Evolutionary conservation across 768 basidiomycete species (phyloP).

Genomic region (Kwoniella sp.): DNA sequence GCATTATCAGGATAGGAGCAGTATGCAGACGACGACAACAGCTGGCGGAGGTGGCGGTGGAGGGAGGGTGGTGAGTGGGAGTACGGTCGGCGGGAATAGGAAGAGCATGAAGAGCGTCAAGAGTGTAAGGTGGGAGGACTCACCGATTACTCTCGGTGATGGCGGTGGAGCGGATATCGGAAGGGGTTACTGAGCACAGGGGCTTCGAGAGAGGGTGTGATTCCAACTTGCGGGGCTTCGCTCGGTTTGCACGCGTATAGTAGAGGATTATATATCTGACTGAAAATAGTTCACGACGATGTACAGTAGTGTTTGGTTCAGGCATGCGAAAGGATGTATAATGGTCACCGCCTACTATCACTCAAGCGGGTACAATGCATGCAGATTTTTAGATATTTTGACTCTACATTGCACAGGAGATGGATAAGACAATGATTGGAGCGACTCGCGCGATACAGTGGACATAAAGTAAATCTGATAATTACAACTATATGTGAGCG

Average conservation of each 20-base stretch:
- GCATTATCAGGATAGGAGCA: background rate
- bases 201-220: too few species aligned
- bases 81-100: slow-evolving; percentile 16
- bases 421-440: background rate
- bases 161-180: background rate
- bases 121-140: slow-evolving; percentile 36
- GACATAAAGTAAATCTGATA: too few species aligned
- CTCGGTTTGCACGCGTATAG: too few species aligned
- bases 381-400: too few species aligned
- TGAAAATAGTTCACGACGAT: too few species aligned
- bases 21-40: slow-evolving; percentile 1
- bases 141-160: slow-evolving; percentile 3
- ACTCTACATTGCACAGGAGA: background rate
- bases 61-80: slow-evolving; percentile 3
- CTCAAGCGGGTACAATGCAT: too few species aligned
- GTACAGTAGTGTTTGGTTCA: too few species aligned
- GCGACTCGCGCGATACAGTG: background rate
- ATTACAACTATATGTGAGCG: too few species aligned
- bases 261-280: too few species aligned
- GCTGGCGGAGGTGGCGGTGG: background rate
- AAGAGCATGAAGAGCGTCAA: slow-evolving; percentile 36
- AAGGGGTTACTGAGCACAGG: background rate
- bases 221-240: too few species aligned
- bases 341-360: too few species aligned
- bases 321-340: too few species aligned